phyloP scores from a whole-genome alignment of 164 flowering plant genomes.

The Nelumbo lutea region DNA sequence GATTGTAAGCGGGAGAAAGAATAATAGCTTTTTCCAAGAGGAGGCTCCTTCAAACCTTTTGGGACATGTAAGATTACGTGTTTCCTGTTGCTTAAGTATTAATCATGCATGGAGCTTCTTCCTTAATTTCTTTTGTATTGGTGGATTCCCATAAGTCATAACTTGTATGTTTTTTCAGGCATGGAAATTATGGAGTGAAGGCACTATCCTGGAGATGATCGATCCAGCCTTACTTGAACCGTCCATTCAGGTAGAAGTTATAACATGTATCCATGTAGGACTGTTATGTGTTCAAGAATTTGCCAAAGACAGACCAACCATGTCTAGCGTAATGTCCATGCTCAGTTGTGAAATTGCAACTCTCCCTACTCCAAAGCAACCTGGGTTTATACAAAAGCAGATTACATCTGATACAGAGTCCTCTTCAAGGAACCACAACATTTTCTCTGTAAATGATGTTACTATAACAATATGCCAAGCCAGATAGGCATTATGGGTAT shows the following conservation, averaged over 20 bases:
- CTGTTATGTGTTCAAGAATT: background rate
- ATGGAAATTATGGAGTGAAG: constrained; percentile 7
- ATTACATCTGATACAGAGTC: background rate
- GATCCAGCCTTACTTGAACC: constrained; percentile 3
- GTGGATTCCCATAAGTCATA: background rate
- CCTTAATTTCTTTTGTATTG: too few relatives aligned
- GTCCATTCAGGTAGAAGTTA: background rate
- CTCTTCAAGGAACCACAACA: background rate
- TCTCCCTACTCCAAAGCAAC: constrained; percentile 9
- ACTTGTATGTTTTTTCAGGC: background rate
- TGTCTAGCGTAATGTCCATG: background rate
- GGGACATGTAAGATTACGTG: constrained; percentile 2
- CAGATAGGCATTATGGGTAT: too few relatives aligned
- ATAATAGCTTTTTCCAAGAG: constrained; percentile 2
- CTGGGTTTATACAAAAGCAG: background rate
- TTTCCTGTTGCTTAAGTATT: too few relatives aligned
- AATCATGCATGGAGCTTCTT: too few relatives aligned
- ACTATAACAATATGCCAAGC: too few relatives aligned
- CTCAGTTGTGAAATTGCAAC: background rate
- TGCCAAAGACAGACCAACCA: background rate
- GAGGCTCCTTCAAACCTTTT: constrained; percentile 2
- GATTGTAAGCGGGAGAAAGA: background rate
- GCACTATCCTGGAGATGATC: constrained; percentile 11
- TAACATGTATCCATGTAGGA: background rate
- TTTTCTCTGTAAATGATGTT: constrained; percentile 3